A percentile compares a stretch with the other conserved stretches of the same genome.
These are phyloP conservation scores for Trichothecium sympodiale DNA, from an alignment of 2,329 filamentous ascomycete genomes.

Conservation along the genomic window DNA sequence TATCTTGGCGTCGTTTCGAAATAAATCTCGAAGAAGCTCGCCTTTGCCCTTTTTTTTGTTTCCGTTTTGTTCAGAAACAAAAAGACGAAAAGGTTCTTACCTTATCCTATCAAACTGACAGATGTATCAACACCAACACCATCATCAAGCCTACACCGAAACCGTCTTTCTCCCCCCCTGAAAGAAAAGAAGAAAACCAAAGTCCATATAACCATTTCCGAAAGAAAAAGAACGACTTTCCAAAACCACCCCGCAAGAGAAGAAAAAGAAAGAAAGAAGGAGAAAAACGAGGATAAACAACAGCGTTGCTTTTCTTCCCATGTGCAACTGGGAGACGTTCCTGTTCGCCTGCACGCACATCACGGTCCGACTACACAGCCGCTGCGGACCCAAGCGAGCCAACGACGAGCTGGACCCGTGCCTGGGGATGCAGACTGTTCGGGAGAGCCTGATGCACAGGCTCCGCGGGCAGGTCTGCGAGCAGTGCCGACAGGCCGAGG, in stretches of 20 bases:
- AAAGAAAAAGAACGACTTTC: background rate
- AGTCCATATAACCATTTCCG: background rate
- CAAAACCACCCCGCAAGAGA: background rate
- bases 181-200: background rate
- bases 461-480: no score
- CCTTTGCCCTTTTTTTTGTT: no score
- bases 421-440: background rate
- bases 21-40: no score
- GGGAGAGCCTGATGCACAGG: no score
- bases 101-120: no score
- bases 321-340: conserved; percentile 7
- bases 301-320: background rate
- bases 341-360: conserved; percentile 4
- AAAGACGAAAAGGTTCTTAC: no score
- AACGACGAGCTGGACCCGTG: conserved; percentile 2
- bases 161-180: no score
- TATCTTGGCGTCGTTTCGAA: no score
- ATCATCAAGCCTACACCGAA: no score
- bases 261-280: background rate
- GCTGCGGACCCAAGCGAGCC: conserved; percentile 2
- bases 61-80: no score
- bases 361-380: background rate
- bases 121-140: no score
- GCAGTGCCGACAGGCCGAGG: no score
- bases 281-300: background rate